Evolutionary conservation across 345 rosid genomes (phyloP), one percentile per base, ranked within the genome.

Genomic region (Camelina laxa): DNA sequence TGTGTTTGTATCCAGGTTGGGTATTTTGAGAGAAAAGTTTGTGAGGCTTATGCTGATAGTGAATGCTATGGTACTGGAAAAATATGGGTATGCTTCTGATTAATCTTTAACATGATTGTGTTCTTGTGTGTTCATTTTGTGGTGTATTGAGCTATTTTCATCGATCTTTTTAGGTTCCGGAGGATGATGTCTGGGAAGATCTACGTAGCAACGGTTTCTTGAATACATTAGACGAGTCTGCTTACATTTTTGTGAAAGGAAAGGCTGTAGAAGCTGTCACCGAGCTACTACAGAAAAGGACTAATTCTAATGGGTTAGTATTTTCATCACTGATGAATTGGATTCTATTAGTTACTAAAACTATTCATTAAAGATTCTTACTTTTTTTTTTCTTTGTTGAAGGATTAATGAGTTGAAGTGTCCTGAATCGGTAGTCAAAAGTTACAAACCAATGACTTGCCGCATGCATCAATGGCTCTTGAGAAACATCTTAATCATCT

Each of bases 371-470:
- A 35, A 47, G 20, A 7, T 55, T 54, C 47, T 68, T 53, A 21
- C 44, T 47, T 45, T 45, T 24, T 54, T 42, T 47, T 68, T n/a
- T 31, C 11, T 47, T 57, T 50, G 16, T 56, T 49, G 48, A 68
- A 93, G 97, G 83, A 80, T 68, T 45, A 82, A 72, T 47, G 97
- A 89, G 82, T 80, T 89, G 75, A 93, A 87, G 78, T 93, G 97
- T 76, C 94, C 96, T 36, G 90, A 91, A 56, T 69, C 65, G 13
- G 30, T 87, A 45, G 85, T 84, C 5, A 88, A 86, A 79, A 65
- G 55, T 62, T 88, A 87, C 83, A 89, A 86, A 81, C 90, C 98
- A 4, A 20, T 84, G 49, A 70, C 88, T 9, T 91, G 98, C 53
- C 84, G 70, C 9, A 14, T 87, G 39, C 85, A 64, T 70, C 87